Base-by-base conservation (phyloP, 1,284 basidiomycete genomes). In the Apiotrichum gracile region DNA sequence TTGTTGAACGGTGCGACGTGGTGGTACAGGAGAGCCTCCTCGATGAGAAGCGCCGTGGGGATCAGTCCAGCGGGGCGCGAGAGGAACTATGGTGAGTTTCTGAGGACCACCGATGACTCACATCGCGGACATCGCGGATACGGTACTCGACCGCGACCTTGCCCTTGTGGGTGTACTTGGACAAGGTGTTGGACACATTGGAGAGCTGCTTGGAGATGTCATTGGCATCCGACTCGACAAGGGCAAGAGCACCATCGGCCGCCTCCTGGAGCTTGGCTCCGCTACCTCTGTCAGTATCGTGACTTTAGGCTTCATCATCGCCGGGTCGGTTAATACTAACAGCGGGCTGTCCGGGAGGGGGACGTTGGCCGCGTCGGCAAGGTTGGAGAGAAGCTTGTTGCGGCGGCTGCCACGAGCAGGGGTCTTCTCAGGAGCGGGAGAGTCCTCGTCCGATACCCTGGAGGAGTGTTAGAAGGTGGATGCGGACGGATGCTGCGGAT, bases 291-390 rank as follows among this genome's bases (percentile, higher is more conserved):
- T 7, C 25, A 9, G 8, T 14, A 7, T 14, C 6, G 10, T n/a
- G n/a, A n/a, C n/a, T n/a, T n/a, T n/a, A n/a, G n/a, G n/a, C n/a
- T n/a, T n/a, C n/a, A n/a, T n/a, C n/a, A n/a, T n/a, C n/a, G n/a
- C n/a, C n/a, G n/a, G n/a, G n/a, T n/a, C n/a, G n/a, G n/a, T n/a
- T 5, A 31, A 1, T 10, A 61, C 68, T 44, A 31, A 72, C 69
- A 64, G 37, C 4, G 70, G 70, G 24, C 57, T 63, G 10, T 72
- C 70, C 0, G 71, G 70, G 13, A 72, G 58, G 16, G 70, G 68
- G 22, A 71, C 57, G 51, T 56, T 63, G 9, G 71, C 65, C 10
- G 70, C 68, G 33, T 72, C 69, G 29, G 65, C 47, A 6, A 69
- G 55, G 42, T 54, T 54, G 38, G 68, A 64, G 5, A 68, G 22